These are phyloP conservation scores for Angophora floribunda DNA, from an alignment of 345 rosid species.

Conservation along the genomic window DNA sequence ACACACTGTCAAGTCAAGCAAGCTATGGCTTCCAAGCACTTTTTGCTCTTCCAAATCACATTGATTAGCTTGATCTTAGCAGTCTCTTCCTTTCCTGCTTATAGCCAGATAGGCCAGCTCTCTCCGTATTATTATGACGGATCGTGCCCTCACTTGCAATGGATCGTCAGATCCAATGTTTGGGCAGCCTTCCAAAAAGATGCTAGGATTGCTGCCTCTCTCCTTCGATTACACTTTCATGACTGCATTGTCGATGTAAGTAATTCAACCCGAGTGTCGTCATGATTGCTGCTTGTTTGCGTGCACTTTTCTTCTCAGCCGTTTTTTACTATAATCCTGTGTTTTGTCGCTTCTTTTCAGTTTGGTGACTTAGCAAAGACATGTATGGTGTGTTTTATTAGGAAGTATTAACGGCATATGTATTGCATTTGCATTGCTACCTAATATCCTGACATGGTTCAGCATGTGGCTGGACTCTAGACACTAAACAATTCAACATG, in stretches of 20 bases:
- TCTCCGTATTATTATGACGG: conserved; percentile 43
- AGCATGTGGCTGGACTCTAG: not conserved
- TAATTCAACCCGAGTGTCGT: not conserved
- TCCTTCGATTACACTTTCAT: conserved; percentile 80
- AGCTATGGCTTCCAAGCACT: not conserved
- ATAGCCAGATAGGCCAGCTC: not conserved
- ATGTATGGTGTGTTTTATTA: not conserved
- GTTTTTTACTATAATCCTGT: not conserved
- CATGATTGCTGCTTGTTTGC: not conserved
- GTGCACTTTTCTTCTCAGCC: not conserved
- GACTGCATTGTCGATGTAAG: conserved; percentile 82
- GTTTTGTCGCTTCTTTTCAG: not conserved
- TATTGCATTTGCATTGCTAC: not conserved
- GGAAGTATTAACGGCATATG: not conserved
- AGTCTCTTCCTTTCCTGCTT: not conserved
- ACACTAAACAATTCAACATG: not conserved
- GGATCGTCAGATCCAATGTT: conserved; percentile 56
- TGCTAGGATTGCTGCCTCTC: conserved; percentile 73
- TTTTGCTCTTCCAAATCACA: not conserved
- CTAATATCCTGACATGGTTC: not conserved
- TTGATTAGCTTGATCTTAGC: not conserved
- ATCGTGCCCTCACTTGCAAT: conserved; percentile 58
- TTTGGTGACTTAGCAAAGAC: not conserved
- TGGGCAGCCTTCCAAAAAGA: conserved; percentile 54
- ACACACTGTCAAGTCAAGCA: not conserved